Evolutionary conservation across 805 yeast species (phyloP).

Genomic region (Myxozyma sirexii): DNA sequence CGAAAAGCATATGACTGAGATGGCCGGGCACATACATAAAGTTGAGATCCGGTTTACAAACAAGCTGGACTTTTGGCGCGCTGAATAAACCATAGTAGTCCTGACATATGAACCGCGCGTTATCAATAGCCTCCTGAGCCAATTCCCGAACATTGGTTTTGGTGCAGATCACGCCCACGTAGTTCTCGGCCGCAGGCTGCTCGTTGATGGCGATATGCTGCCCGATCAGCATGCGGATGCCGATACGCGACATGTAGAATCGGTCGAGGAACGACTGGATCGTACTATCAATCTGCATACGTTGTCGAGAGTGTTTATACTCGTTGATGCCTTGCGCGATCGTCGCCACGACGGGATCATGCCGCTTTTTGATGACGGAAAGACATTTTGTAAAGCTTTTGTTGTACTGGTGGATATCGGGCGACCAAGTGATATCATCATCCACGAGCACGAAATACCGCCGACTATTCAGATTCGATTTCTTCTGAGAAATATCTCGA

Average conservation of each 20-base stretch:
- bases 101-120: conserved; percentile 87
- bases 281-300: conserved; percentile 62
- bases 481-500: conserved; percentile 8
- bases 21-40: conserved; percentile 95
- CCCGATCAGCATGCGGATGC: conserved; percentile 92
- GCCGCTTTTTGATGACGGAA: conserved; percentile 74
- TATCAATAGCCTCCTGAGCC: conserved; percentile 85
- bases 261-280: conserved; percentile 82
- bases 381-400: conserved; percentile 65
- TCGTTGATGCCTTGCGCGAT: conserved; percentile 83
- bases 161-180: conserved; percentile 87
- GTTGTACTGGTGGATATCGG: conserved; percentile 73
- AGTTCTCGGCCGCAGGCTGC: conserved; percentile 63
- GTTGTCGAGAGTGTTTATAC: conserved; percentile 64
- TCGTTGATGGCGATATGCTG: conserved; percentile 84
- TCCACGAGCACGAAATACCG: conserved; percentile 56
- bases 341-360: conserved; percentile 91
- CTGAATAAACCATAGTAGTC: conserved; percentile 86
- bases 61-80: conserved; percentile 79
- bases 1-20: conserved; percentile 86
- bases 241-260: conserved; percentile 87
- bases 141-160: conserved; percentile 81
- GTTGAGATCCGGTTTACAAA: conserved; percentile 72
- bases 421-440: conserved; percentile 66
- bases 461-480: conserved; percentile 29